A percentile compares a stretch with the other conserved stretches of the same genome.
phyloP scores from a whole-genome alignment of 192 early-diverging fungal species.

The Phycomyces nitens region DNA sequence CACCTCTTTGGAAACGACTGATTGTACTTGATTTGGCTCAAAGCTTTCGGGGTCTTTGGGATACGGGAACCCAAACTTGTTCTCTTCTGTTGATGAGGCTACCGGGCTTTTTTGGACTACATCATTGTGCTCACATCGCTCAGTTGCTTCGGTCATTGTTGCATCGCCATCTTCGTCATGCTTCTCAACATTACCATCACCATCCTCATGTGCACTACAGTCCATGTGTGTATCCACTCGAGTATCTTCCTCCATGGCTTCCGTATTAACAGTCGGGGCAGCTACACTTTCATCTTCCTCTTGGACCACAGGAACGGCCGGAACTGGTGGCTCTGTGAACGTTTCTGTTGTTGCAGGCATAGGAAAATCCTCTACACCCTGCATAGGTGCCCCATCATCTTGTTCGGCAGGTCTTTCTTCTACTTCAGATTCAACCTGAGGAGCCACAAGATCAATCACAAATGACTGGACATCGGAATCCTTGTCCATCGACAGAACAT shows the following conservation, averaged over 20 bases:
- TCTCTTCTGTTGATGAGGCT: too few species aligned
- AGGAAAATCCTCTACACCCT: not conserved
- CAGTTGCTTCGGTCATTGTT: conserved; percentile 13
- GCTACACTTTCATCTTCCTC: too few species aligned
- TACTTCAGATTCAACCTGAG: not conserved
- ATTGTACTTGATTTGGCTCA: too few species aligned
- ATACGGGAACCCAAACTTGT: too few species aligned
- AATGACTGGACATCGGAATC: conserved; percentile 31
- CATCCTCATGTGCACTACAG: conserved; percentile 18
- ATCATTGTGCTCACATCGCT: not conserved
- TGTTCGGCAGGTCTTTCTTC: conserved; percentile 2
- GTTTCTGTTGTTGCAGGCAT: not conserved
- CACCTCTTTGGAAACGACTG: too few species aligned
- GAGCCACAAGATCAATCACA: conserved; percentile 24
- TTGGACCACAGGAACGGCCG: too few species aligned
- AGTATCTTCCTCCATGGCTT: not conserved
- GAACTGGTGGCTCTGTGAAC: not conserved
- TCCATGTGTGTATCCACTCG: conserved; percentile 16
- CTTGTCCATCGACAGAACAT: conserved; percentile 19
- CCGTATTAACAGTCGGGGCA: not conserved
- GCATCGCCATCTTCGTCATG: conserved; percentile 20
- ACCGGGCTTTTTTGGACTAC: too few species aligned
- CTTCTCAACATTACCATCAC: not conserved
- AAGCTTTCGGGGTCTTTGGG: too few species aligned
- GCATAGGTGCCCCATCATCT: not conserved